Evolutionary conservation across 495 filamentous ascomycete species (phyloP).

Genomic region (Trypethelium eluteriae): DNA sequence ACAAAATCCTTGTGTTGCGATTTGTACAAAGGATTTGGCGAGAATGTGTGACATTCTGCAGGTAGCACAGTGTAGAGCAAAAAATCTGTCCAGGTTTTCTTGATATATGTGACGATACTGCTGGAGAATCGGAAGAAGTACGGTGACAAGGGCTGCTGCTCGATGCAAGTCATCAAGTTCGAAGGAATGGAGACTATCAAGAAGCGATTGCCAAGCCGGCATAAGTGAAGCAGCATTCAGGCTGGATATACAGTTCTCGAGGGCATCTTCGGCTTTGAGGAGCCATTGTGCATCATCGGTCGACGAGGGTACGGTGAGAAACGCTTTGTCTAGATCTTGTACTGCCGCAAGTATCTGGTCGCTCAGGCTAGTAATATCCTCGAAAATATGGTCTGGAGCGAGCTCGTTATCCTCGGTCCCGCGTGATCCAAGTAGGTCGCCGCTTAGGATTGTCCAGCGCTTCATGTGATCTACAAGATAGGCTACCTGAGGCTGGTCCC

Average conservation of each 20-base stretch:
- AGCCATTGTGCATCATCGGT: constrained; percentile 13
- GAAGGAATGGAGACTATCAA: constrained; percentile 41
- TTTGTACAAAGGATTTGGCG: constrained; percentile 62
- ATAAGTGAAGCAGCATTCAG: neutral
- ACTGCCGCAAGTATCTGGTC: constrained; percentile 32
- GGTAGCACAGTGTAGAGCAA: constrained; percentile 54
- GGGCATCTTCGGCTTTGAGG: constrained; percentile 7
- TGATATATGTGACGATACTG: constrained; percentile 60
- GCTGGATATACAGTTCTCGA: neutral
- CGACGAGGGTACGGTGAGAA: neutral
- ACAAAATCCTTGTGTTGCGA: constrained; percentile 83
- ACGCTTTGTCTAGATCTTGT: constrained; percentile 29
- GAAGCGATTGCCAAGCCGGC: constrained; percentile 20
- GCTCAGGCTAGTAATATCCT: neutral
- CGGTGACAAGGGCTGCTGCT: constrained; percentile 55
- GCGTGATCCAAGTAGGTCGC: neutral
- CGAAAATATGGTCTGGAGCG: neutral
- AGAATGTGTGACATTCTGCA: constrained; percentile 69
- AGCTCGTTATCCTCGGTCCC: neutral
- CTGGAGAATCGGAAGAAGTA: constrained; percentile 63
- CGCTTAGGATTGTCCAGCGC: constrained; percentile 13
- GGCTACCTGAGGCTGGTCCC: constrained; percentile 15
- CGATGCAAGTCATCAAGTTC: constrained; percentile 34
- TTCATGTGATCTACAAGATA: constrained; percentile 22
- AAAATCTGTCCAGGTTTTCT: constrained; percentile 45